These are phyloP conservation scores for Madurella fahalii DNA, from an alignment of 2,329 filamentous ascomycete species.

Conservation along the genomic window DNA sequence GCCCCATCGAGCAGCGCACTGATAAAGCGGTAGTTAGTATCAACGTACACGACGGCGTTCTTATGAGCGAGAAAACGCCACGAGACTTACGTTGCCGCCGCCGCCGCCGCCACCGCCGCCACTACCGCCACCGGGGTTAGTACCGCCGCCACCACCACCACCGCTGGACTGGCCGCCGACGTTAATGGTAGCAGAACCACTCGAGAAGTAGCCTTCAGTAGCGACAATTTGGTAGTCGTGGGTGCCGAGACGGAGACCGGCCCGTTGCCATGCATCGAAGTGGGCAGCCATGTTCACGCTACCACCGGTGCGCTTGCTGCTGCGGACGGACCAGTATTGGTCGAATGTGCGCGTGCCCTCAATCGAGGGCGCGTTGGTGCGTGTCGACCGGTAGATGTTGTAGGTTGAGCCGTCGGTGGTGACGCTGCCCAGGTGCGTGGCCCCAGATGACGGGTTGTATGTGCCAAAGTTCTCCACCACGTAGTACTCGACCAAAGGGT, in stretches of 20 bases:
- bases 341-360: constrained; percentile 45
- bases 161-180: constrained; percentile 27
- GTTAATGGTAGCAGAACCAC: constrained; percentile 41
- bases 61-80: too few relatives aligned
- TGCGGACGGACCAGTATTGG: constrained; percentile 50
- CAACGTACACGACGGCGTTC: too few relatives aligned
- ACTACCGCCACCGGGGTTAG: neutral
- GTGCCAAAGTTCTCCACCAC: constrained; percentile 40
- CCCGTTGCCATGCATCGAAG: constrained; percentile 49
- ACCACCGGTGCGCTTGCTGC: constrained; percentile 44
- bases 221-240: constrained; percentile 53
- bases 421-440: constrained; percentile 31
- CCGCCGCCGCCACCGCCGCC: constrained; percentile 1
- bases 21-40: neutral
- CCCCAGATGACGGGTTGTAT: constrained; percentile 39
- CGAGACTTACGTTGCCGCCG: neutral
- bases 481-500: constrained; percentile 33
- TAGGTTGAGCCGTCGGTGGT: constrained; percentile 35
- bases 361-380: constrained; percentile 43
- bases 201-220: constrained; percentile 50
- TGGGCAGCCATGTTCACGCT: constrained; percentile 48
- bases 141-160: constrained; percentile 13
- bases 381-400: constrained; percentile 34
- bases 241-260: constrained; percentile 43
- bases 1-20: constrained; percentile 30